phyloP scores from a whole-genome alignment of 148 eudicot species.

The Selenicereus undatus region DNA sequence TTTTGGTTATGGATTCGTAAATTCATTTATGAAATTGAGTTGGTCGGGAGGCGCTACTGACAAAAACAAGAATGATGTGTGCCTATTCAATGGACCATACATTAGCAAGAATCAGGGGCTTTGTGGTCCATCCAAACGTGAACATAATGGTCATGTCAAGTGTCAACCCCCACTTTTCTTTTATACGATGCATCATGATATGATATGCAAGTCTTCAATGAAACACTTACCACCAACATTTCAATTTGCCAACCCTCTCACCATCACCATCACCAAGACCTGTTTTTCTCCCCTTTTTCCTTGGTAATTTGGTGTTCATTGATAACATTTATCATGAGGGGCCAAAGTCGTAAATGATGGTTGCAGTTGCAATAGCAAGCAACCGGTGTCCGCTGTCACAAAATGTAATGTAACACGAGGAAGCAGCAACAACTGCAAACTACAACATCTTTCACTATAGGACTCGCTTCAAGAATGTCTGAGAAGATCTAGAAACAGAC shows the following conservation, averaged over 20 bases:
- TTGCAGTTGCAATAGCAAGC: no score
- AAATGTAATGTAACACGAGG: no score
- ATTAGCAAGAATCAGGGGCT: background rate
- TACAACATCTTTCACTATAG: no score
- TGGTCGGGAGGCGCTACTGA: slow-evolving; percentile 6
- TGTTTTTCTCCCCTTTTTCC: no score
- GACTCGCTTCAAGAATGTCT: no score
- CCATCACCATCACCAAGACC: no score
- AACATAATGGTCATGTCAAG: background rate
- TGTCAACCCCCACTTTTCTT: slow-evolving; percentile 11
- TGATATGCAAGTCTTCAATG: slow-evolving; percentile 12
- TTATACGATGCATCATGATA: background rate
- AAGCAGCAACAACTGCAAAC: no score
- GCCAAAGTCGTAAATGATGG: no score
- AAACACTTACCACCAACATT: slow-evolving; percentile 15
- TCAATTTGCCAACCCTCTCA: background rate
- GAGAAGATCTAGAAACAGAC: no score
- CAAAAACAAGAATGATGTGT: slow-evolving; percentile 22
- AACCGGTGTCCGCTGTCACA: no score
- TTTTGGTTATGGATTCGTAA: background rate
- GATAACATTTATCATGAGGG: no score
- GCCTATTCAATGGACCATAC: slow-evolving; percentile 10
- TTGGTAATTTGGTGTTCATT: no score
- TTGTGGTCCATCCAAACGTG: slow-evolving; percentile 24
- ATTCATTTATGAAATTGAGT: background rate